Conservation (phyloP, 257 asterid genomes). For the Catharanthus roseus region DNA sequence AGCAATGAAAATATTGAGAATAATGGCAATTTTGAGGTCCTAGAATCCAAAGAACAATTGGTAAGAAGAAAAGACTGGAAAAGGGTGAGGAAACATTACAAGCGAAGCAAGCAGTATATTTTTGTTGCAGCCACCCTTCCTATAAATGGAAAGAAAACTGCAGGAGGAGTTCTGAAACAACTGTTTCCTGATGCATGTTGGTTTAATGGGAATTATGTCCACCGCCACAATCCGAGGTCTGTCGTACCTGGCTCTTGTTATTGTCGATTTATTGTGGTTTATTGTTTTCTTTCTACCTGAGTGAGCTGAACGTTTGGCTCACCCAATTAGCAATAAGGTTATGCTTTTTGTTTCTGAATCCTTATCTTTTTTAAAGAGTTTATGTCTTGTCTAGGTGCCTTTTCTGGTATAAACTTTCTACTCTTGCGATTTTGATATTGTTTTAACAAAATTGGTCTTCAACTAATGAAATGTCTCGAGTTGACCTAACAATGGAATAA, state of each 20-base stretch:
- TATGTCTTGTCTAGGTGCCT: neutral
- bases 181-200: slow-evolving; percentile 87
- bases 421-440: neutral
- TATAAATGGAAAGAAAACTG: slow-evolving; percentile 82
- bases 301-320: neutral
- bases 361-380: too few species aligned
- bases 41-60: slow-evolving; percentile 31
- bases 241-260: slow-evolving; percentile 6
- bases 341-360: neutral
- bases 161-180: slow-evolving; percentile 78
- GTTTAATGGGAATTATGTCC: slow-evolving; percentile 91
- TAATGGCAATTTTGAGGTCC: slow-evolving; percentile 25
- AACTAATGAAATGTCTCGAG: too few species aligned
- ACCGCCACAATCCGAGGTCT: slow-evolving; percentile 90
- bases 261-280: slow-evolving; percentile 4
- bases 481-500: too few species aligned
- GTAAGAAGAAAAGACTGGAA: slow-evolving; percentile 65
- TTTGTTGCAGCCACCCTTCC: slow-evolving; percentile 99
- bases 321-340: neutral
- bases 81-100: slow-evolving; percentile 71
- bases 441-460: neutral
- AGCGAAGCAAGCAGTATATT: slow-evolving; percentile 89
- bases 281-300: neutral
- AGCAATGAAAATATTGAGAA: slow-evolving; percentile 39
- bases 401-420: neutral